phyloP scores from a whole-genome alignment of 371 early-diverging fungal genomes.

The Lichtheimia corymbifera region DNA sequence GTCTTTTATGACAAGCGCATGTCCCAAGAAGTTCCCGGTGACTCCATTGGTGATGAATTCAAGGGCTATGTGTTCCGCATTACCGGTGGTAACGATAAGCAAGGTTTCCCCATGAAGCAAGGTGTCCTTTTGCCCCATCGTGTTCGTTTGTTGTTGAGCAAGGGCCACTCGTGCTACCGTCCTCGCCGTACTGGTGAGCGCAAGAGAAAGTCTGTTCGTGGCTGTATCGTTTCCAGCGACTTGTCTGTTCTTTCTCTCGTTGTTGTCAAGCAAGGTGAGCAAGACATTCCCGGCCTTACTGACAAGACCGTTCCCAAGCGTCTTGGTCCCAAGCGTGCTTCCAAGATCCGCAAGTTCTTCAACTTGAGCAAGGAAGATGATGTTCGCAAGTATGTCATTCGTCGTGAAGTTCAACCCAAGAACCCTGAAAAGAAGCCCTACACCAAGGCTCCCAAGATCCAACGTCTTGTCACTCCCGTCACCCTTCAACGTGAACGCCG shows the following conservation, averaged over 20 bases:
- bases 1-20: constrained; percentile 98
- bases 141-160: constrained; percentile 93
- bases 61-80: constrained; percentile 99
- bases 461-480: constrained; percentile 96
- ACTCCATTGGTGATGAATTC: constrained; percentile 98
- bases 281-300: constrained; percentile 96
- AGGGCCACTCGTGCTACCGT: constrained; percentile 99
- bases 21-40: constrained; percentile 96
- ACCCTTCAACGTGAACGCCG: constrained; percentile 95
- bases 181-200: constrained; percentile 98
- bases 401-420: constrained; percentile 91
- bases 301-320: constrained; percentile 93
- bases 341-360: constrained; percentile 98
- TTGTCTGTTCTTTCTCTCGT: constrained; percentile 93
- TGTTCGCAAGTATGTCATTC: constrained; percentile 98
- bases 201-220: constrained; percentile 99
- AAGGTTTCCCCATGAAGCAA: constrained; percentile 99
- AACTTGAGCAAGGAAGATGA: constrained; percentile 96
- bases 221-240: constrained; percentile 98
- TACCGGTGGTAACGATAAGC: constrained; percentile 99
- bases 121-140: constrained; percentile 94
- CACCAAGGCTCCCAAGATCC: constrained; percentile 97
- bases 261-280: constrained; percentile 97
- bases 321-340: constrained; percentile 98
- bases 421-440: constrained; percentile 88